phyloP scores from a whole-genome alignment of 1,139 yeast genomes.

The Geotrichum aggregatum region DNA sequence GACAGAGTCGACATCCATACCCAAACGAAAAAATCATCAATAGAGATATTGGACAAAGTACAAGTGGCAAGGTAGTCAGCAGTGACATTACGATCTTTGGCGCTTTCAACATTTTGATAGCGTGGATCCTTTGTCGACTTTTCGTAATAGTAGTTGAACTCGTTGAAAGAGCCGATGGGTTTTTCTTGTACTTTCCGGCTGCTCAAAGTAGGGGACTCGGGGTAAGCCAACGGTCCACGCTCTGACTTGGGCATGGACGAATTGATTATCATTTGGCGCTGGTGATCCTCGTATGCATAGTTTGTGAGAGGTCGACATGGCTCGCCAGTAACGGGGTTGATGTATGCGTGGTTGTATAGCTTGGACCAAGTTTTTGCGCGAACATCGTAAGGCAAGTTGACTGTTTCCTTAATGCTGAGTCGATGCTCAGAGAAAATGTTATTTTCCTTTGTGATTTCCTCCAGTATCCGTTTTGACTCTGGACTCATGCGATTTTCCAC shows the following conservation, averaged over 20 bases:
- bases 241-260: conserved; percentile 31
- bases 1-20: conserved; percentile 81
- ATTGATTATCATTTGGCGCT: conserved; percentile 27
- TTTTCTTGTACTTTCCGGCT: neutral
- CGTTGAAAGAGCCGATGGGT: conserved; percentile 17
- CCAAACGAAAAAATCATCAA: conserved; percentile 88
- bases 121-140: conserved; percentile 14
- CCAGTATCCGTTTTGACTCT: conserved; percentile 67
- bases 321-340: conserved; percentile 35
- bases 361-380: conserved; percentile 41
- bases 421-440: conserved; percentile 33
- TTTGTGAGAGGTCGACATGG: conserved; percentile 32
- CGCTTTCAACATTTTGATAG: conserved; percentile 11
- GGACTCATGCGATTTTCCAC: conserved; percentile 63
- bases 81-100: conserved; percentile 18
- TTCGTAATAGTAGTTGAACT: conserved; percentile 16
- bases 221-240: conserved; percentile 31
- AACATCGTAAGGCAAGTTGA: conserved; percentile 40
- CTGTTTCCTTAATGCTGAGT: conserved; percentile 31
- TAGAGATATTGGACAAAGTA: conserved; percentile 57
- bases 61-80: conserved; percentile 43
- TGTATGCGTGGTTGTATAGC: conserved; percentile 38
- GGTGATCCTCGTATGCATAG: conserved; percentile 34
- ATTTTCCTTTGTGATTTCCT: conserved; percentile 42
- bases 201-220: conserved; percentile 24